phyloP scores from a whole-genome alignment of 352 stramenopile genomes.

The Pseudoperonospora humuli region DNA sequence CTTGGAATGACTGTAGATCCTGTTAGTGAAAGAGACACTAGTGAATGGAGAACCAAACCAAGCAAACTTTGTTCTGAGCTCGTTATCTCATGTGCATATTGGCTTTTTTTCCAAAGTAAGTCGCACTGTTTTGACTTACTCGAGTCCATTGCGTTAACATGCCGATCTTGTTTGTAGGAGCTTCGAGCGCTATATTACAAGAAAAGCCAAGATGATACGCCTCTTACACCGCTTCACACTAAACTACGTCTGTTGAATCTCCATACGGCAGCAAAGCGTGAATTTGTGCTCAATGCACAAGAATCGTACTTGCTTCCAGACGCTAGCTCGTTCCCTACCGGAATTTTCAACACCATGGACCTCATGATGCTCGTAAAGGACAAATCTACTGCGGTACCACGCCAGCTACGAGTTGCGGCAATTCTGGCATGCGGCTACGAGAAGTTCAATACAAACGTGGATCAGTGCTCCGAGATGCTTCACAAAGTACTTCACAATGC shows the following conservation, averaged over 20 bases:
- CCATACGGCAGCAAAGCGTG: slow-evolving; percentile 58
- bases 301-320: slow-evolving; percentile 60
- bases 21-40: slow-evolving; percentile 74
- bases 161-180: slow-evolving; percentile 29
- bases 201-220: slow-evolving; percentile 28
- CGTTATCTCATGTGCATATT: slow-evolving; percentile 66
- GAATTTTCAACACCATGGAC: slow-evolving; percentile 77
- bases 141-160: background rate
- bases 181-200: slow-evolving; percentile 71
- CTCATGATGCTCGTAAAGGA: slow-evolving; percentile 79
- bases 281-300: slow-evolving; percentile 56
- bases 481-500: slow-evolving; percentile 43
- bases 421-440: slow-evolving; percentile 77
- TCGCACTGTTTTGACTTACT: background rate
- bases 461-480: slow-evolving; percentile 59
- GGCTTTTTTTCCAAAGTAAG: slow-evolving; percentile 57
- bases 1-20: slow-evolving; percentile 31
- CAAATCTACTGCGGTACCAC: slow-evolving; percentile 44
- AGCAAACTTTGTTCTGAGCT: slow-evolving; percentile 84
- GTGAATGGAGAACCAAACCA: slow-evolving; percentile 69
- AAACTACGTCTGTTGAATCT: slow-evolving; percentile 67
- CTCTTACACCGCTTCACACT: slow-evolving; percentile 55
- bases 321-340: slow-evolving; percentile 37
- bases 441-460: slow-evolving; percentile 48
- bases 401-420: slow-evolving; percentile 58